These are phyloP conservation scores for Triticum aestivum DNA, from an alignment of 176 grass and related monocot genomes.

Conservation along the genomic window DNA sequence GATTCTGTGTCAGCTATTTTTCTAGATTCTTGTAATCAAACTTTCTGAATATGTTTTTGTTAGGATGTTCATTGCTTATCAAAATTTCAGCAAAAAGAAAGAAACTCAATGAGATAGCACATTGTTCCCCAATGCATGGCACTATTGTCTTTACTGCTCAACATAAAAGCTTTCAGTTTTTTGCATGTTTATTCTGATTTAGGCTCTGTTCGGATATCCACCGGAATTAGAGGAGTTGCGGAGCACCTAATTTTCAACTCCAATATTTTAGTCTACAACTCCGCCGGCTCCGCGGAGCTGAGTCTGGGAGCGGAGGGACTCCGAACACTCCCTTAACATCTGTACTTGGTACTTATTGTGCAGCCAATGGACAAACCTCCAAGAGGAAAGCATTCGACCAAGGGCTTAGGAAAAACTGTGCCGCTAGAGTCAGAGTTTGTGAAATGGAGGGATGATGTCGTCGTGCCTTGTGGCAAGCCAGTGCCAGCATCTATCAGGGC, in stretches of 20 bases:
- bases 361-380: slow-evolving; percentile 86
- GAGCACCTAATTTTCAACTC: too few relatives aligned
- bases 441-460: slow-evolving; percentile 81
- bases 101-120: not conserved
- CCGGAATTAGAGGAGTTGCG: too few relatives aligned
- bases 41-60: not conserved
- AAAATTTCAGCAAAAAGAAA: not conserved
- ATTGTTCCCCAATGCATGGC: not conserved
- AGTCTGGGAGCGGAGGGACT: too few relatives aligned
- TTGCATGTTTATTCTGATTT: not conserved
- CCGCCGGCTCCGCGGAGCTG: too few relatives aligned
- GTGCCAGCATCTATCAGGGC: slow-evolving; percentile 56
- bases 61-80: not conserved
- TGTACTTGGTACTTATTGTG: slow-evolving; percentile 8
- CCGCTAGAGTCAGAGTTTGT: slow-evolving; percentile 73
- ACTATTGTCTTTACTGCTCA: not conserved
- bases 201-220: not conserved
- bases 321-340: not conserved
- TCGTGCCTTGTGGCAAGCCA: slow-evolving; percentile 86
- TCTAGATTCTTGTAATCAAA: not conserved
- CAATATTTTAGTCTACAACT: too few relatives aligned
- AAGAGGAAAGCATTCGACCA: slow-evolving; percentile 92
- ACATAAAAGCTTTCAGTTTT: not conserved
- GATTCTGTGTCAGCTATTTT: not conserved
- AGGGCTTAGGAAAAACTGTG: slow-evolving; percentile 86